Base-by-base conservation (phyloP, 441 rosid genomes). In the Erysimum cheiri region DNA sequence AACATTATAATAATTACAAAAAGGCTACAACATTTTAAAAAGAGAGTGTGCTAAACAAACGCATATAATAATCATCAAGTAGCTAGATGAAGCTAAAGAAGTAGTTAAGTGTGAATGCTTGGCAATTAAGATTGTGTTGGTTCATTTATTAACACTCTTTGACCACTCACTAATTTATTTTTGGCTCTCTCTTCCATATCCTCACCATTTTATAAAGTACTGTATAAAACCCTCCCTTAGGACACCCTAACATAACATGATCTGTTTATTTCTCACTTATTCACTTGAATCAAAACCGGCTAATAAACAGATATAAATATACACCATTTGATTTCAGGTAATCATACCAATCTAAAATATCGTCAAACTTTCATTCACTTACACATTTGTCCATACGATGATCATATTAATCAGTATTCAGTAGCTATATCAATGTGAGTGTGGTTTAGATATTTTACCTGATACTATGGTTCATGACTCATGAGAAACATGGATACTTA, bases 41-140 rank as follows among this genome's bases (percentile, higher is more conserved):
- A 26, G 47, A 37, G n/a, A 32, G 24, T 43, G 60, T 65, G 47
- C 11, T 19, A 48, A 12, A 37, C 31, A 47, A 57, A 56, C 10
- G 24, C 57, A 22, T 29, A 72, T 14, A 40, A 49, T 49, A 58
- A 58, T 32, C 39, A 66, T 32, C 67, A 40, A 66, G 47, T 59
- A 67, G 52, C 33, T 58, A 37, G 12, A 60, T 1, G 49, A 73
- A 52, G 35, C 36, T 61, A 74, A 61, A 37, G 14, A 54, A 66
- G 71, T 58, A 68, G 69, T 60, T 66, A 57, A 68, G 59, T 68
- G 73, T 67, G 73, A 74, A 74, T 68, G 73, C 73, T 67, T 68
- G 73, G 64, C 64, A 60, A 53, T 74, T 74, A 74, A 60, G 78
- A 36, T 54, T 53, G 43, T 68, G 78, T 29, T 74, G 59, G 64